These are phyloP conservation scores for Silene vulgaris DNA, from an alignment of 179 eudicot species.

Conservation along the genomic window DNA sequence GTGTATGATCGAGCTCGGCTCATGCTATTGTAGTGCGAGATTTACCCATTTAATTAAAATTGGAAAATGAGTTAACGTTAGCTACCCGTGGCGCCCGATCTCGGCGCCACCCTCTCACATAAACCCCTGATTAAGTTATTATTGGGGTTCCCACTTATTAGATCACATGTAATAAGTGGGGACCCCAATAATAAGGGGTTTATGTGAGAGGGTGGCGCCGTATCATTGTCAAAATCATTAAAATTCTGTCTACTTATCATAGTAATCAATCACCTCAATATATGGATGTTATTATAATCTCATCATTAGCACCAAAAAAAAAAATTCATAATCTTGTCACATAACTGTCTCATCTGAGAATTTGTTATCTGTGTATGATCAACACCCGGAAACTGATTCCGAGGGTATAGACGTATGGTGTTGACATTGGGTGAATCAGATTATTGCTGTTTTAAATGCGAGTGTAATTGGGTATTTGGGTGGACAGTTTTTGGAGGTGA, in stretches of 20 bases:
- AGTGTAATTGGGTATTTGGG: constrained; percentile 4
- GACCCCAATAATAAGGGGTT: too few relatives aligned
- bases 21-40: neutral
- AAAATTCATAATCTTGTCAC: neutral
- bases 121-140: too few relatives aligned
- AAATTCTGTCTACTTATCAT: too few relatives aligned
- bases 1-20: neutral
- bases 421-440: neutral
- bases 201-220: too few relatives aligned
- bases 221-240: too few relatives aligned
- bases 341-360: neutral
- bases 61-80: too few relatives aligned
- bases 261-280: neutral
- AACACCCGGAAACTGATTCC: neutral
- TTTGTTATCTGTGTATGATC: neutral
- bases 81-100: too few relatives aligned
- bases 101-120: too few relatives aligned
- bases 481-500: constrained; percentile 64
- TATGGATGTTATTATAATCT: neutral
- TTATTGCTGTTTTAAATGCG: neutral
- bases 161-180: too few relatives aligned
- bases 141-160: too few relatives aligned
- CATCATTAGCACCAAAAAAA: too few relatives aligned
- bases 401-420: neutral
- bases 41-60: too few relatives aligned